Evolutionary conservation across 768 basidiomycete genomes (phyloP).

Genomic region (Mycena olivaceomarginata): DNA sequence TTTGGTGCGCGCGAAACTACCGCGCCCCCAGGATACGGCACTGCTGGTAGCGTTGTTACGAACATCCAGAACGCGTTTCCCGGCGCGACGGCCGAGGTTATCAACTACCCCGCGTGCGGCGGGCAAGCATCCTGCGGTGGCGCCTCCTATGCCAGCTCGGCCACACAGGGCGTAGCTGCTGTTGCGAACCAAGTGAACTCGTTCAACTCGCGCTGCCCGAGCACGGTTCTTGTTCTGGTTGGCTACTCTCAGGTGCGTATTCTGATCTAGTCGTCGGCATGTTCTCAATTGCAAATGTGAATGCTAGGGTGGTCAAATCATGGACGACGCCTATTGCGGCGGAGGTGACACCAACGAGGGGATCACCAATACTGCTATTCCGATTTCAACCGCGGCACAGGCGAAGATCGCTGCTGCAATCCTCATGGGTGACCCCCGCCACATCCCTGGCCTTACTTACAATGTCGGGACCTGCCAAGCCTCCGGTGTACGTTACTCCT

Average conservation of each 20-base stretch:
- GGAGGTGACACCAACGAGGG: constrained; percentile 58
- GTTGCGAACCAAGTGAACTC: constrained; percentile 55
- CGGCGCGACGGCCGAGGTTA: constrained; percentile 55
- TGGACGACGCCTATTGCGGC: constrained; percentile 58
- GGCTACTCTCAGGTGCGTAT: constrained; percentile 55
- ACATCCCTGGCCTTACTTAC: constrained; percentile 55
- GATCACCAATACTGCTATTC: constrained; percentile 52
- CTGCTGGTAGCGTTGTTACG: constrained; percentile 52
- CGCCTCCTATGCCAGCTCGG: constrained; percentile 57
- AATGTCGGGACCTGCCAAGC: constrained; percentile 58
- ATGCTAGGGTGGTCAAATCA: constrained; percentile 56
- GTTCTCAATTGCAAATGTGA: neutral
- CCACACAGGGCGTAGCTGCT: constrained; percentile 52
- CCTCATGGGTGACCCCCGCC: constrained; percentile 58
- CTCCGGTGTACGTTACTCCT: constrained; percentile 50
- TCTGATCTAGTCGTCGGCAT: no score
- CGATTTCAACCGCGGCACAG: constrained; percentile 52
- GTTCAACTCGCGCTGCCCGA: constrained; percentile 56
- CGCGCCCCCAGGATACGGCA: constrained; percentile 55
- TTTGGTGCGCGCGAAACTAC: constrained; percentile 60
- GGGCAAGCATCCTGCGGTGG: constrained; percentile 56
- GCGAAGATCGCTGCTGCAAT: constrained; percentile 58
- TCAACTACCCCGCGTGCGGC: constrained; percentile 60
- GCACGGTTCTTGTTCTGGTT: constrained; percentile 55
- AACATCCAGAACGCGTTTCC: constrained; percentile 52